phyloP scores from a whole-genome alignment of 192 early-diverging fungal genomes.

The Borealophlyctis nickersoniae region DNA sequence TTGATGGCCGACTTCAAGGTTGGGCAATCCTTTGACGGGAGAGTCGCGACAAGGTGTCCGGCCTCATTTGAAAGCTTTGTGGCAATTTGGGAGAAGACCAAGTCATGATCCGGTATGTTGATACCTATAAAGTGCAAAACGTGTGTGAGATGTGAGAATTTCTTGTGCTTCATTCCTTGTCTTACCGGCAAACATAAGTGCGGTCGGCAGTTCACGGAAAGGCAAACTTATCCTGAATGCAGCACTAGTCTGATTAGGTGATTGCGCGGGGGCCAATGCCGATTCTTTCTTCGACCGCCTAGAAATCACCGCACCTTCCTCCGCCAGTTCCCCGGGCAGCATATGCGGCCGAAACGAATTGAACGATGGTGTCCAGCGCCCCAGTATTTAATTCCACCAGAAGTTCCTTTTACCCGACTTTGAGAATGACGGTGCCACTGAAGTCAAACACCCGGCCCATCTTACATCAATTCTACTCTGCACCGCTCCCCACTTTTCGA shows the following conservation, averaged over 20 bases:
- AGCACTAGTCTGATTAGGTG: too few relatives aligned
- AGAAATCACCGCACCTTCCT: too few relatives aligned
- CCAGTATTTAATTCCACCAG: constrained; percentile 57
- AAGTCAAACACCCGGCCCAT: neutral
- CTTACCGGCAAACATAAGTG: constrained; percentile 66
- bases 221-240: constrained; percentile 44
- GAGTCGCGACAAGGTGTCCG: constrained; percentile 53
- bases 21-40: constrained; percentile 69
- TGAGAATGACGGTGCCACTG: neutral
- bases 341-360: constrained; percentile 62
- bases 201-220: constrained; percentile 68
- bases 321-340: constrained; percentile 4
- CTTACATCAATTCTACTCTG: constrained; percentile 17
- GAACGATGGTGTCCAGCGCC: constrained; percentile 51
- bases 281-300: neutral
- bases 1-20: constrained; percentile 60
- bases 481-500: constrained; percentile 5
- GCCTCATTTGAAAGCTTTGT: constrained; percentile 23
- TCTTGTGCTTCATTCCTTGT: neutral
- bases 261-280: neutral
- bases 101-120: constrained; percentile 74
- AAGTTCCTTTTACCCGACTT: constrained; percentile 34
- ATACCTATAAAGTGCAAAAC: constrained; percentile 38
- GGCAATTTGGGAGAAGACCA: constrained; percentile 66
- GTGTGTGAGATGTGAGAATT: neutral